Evolutionary conservation across 108 stramenopile genomes (phyloP), one percentile per base, ranked within the genome.

Genomic region (Fragilaria crotonensis): DNA sequence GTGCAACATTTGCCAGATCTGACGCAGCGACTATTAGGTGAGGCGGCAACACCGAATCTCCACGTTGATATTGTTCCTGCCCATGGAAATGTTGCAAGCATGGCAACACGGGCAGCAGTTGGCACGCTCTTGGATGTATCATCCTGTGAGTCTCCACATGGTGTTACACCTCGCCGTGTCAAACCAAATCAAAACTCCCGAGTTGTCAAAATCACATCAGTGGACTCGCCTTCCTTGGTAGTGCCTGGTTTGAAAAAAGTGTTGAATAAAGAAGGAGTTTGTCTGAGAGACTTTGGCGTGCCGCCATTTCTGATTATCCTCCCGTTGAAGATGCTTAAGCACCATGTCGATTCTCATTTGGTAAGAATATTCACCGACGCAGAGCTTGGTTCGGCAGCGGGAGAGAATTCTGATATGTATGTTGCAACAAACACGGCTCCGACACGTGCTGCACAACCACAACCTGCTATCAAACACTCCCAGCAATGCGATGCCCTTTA

Each of bases 41-140:
- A 51, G 14, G 67, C 59, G 17, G 67, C 52, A 30, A 52, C 20
- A 11, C 3, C 25, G 7, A 67, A 60, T 9, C 30, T 32, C 1
- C 28, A n/a, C 19, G 64, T 66, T 46, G 64, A 64, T 60, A 54
- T 65, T 22, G 61, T 64, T 0, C n/a, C n/a, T n/a, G n/a, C n/a
- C 71, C 72, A 28, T 48, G 66, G 72, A 5, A 63, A 50, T 58
- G 52, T 56, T 18, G 22, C 57, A 26, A 57, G 68, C 30, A 69
- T 69, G 68, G 61, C 68, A 44, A 70, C 63, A 28, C 32, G 56
- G 45, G 56, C 62, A 26, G 69, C 69, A 32, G 59, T 45, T 45
- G 69, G 51, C 19, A 46, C 25, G 19, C 63, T 70, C 46, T 45
- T 53, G 7, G 45, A 49, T 14, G 25, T 5, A 5, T 4, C 18